Base-by-base conservation (phyloP, 768 basidiomycete species). In the Collybia sp. region DNA sequence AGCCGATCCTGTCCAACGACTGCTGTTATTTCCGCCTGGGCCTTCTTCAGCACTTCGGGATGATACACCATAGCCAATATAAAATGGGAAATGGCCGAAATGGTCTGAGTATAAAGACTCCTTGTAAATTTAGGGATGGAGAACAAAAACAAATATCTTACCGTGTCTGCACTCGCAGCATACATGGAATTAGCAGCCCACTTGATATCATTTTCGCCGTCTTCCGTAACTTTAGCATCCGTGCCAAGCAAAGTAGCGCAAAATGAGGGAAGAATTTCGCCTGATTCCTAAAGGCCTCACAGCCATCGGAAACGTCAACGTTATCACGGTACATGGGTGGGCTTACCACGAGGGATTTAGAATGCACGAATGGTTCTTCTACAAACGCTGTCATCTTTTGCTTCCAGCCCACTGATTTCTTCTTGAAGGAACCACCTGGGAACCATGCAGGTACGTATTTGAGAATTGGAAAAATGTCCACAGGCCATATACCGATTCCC, bases 21-120 rank as follows among this genome's bases (percentile, higher is more conserved):
- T 1, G 42, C 20, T 50, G 75, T 73, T 12, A 77, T 59, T 51
- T 75, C 72, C 5, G 56, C 58, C 43, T 72, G 75, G 0, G 70
- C 73, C 40, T 54, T 64, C 10, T 38, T 46, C 45, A 67, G 68
- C 10, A 59, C 52, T 12, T 66, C 59, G 1, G 72, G 72, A 46
- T 70, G 51, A 6, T 62, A 50, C 5, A 66, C 54, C 66, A 76
- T 68, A 1, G 66, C 65, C 12, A 73, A 57, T 33, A 47, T 25
- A 8, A 25, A 25, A 25, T 25, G 25, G 25, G 25, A 25, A 25
- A 25, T 8, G 25, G 25, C 8, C 25, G 25, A 25, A 25, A 25
- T 25, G 8, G 25, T 25, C 25, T 25, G 25, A 25, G 25, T 8
- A 25, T n/a, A 8, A 25, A 8, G 25, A 4, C 25, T 8, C 25